phyloP scores from a whole-genome alignment of 2,329 filamentous ascomycete genomes.

The Cytospora paraplurivora region DNA sequence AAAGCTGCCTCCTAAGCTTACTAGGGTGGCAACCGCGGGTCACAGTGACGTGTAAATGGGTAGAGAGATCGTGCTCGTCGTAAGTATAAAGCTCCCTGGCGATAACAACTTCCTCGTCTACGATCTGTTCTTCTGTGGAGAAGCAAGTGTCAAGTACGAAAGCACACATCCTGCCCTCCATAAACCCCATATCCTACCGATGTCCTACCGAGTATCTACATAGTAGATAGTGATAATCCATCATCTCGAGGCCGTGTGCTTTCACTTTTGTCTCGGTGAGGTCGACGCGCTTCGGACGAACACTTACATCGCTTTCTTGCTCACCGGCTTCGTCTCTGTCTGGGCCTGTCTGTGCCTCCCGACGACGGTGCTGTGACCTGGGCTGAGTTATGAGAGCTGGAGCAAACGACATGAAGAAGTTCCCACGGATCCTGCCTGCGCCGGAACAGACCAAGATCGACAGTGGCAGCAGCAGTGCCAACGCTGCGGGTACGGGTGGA shows the following conservation, averaged over 20 bases:
- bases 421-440: constrained; percentile 19
- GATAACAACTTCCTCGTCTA: neutral
- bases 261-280: neutral
- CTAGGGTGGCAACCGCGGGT: neutral
- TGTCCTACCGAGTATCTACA: neutral
- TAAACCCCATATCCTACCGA: too few relatives aligned
- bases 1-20: neutral
- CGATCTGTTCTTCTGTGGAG: neutral
- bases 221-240: neutral
- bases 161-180: neutral
- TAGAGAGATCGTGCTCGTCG: neutral
- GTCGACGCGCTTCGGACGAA: too few relatives aligned
- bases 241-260: neutral
- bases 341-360: neutral
- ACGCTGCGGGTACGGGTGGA: neutral
- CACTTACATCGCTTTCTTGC: neutral
- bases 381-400: neutral
- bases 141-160: neutral
- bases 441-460: neutral
- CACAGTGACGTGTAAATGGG: neutral
- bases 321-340: neutral
- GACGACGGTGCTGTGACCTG: neutral
- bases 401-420: constrained; percentile 9
- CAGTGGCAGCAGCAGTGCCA: neutral
- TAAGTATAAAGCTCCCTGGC: neutral